A percentile compares a stretch with the other conserved stretches of the same genome.
phyloP scores from a whole-genome alignment of 495 filamentous ascomycete species.

The Daldinia childiae region DNA sequence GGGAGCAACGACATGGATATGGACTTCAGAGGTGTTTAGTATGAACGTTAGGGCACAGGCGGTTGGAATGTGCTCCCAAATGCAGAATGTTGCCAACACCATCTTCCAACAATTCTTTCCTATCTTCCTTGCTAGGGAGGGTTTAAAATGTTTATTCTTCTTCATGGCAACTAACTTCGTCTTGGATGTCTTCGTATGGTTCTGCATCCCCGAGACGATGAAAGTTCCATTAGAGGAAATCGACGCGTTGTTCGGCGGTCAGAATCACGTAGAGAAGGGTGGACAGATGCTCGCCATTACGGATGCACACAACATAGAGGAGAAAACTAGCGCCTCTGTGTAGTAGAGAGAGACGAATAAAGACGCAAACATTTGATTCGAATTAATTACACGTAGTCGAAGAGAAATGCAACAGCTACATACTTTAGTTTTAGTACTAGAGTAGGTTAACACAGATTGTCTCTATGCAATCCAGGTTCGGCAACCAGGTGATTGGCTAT shows the following conservation, averaged over 20 bases:
- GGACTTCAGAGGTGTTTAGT: slow-evolving; percentile 71
- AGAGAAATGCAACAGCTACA: not conserved
- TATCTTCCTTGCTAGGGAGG: slow-evolving; percentile 66
- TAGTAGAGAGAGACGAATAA: slow-evolving; percentile 19
- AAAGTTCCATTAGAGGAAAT: slow-evolving; percentile 71
- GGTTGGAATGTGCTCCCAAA: slow-evolving; percentile 73
- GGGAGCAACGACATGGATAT: slow-evolving; percentile 75
- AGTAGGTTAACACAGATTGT: not conserved
- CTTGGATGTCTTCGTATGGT: slow-evolving; percentile 69
- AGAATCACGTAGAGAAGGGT: slow-evolving; percentile 66
- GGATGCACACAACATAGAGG: slow-evolving; percentile 12
- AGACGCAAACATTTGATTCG: slow-evolving; percentile 4
- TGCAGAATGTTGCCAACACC: slow-evolving; percentile 71
- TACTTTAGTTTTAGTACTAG: not conserved
- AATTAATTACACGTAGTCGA: not conserved
- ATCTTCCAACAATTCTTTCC: slow-evolving; percentile 76
- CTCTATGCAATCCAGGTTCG: not conserved
- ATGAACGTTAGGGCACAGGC: slow-evolving; percentile 75
- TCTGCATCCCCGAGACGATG: slow-evolving; percentile 74
- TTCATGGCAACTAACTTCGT: slow-evolving; percentile 60
- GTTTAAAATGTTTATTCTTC: slow-evolving; percentile 60
- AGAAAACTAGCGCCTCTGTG: slow-evolving; percentile 14
- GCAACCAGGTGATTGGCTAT: not conserved
- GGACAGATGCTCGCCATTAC: slow-evolving; percentile 45
- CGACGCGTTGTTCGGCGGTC: slow-evolving; percentile 66